phyloP scores from a whole-genome alignment of 257 asterid species.

The Misopates orontium region DNA sequence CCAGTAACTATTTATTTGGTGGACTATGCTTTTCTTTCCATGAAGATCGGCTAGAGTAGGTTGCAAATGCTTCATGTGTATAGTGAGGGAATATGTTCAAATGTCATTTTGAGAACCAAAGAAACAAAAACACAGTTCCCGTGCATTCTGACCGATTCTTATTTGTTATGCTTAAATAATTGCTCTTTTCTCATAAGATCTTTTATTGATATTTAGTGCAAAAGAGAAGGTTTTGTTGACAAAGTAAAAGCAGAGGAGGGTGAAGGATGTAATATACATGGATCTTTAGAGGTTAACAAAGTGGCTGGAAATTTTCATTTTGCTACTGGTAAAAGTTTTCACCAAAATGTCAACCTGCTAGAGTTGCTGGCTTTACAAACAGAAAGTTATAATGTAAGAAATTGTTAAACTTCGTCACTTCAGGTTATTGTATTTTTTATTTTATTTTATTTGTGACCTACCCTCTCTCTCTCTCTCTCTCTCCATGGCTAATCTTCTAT shows the following conservation, averaged over 20 bases:
- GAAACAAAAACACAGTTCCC: not conserved
- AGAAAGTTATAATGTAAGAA: slow-evolving; percentile 74
- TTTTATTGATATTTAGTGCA: slow-evolving; percentile 57
- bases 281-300: slow-evolving; percentile 90
- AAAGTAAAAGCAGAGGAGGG: slow-evolving; percentile 88
- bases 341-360: slow-evolving; percentile 48
- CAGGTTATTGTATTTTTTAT: slow-evolving; percentile 5
- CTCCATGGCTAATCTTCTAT: not conserved
- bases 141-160: not conserved
- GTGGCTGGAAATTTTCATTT: slow-evolving; percentile 98
- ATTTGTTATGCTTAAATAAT: slow-evolving; percentile 21
- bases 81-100: not conserved
- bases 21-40: too few relatives aligned
- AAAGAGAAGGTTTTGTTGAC: slow-evolving; percentile 89
- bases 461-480: too few relatives aligned
- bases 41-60: too few relatives aligned
- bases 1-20: too few relatives aligned
- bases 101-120: slow-evolving; percentile 12
- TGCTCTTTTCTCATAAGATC: slow-evolving; percentile 25
- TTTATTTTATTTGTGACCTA: too few relatives aligned
- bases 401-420: slow-evolving; percentile 6
- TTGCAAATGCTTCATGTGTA: too few relatives aligned
- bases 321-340: slow-evolving; percentile 86
- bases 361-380: slow-evolving; percentile 67
- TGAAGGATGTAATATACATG: slow-evolving; percentile 98